Base-by-base conservation (phyloP, 768 basidiomycete species). In the Russula emetica region DNA sequence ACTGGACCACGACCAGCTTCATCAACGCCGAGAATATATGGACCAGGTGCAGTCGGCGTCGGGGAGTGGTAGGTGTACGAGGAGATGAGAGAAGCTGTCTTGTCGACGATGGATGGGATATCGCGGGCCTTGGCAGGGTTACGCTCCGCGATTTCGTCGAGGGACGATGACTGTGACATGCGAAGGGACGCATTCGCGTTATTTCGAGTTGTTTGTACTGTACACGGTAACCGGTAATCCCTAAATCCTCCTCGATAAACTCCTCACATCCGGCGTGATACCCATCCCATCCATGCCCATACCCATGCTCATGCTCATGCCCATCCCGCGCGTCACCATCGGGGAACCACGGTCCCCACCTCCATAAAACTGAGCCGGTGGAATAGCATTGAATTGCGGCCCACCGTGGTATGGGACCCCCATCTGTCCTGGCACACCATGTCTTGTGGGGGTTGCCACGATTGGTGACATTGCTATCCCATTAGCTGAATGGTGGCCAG, bases 1-100 rank as follows among this genome's bases (percentile, higher is more conserved):
- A 96, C 96, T 24, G 96, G 97, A 0, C 97, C 97, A 60, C 97
- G 81, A 0, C 97, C 97, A 0, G 97, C 97, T 73, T 99, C 97
- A 74, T 99, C 97, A n/a, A 99, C 94, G 26, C 97, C 97, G 55
- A 99, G 87, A 55, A 98, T 92, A 77, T 95, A 97, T 0, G 90
- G 88, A 0, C 92, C 92, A 1, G 74, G 61, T 0, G 85, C 81
- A 0, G 86, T 87, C 2, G 92, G 91, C 0, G 73, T 81, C 1
- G 85, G 80, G 0, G 90, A 89, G 72, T 92, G 88, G 71, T 90
- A 85, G 0, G 90, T 87, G 71, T 93, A 93, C 0, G 92, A 91
- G 11, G 82, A 78, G 6, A 77, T 79, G 36, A 92, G 78, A 0
- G 88, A 83, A 0, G 73, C 76, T 2, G 82, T 82, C 11, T 83